These are phyloP conservation scores for Leccinum disarticulatum DNA, from an alignment of 768 basidiomycete species.

Conservation along the genomic window DNA sequence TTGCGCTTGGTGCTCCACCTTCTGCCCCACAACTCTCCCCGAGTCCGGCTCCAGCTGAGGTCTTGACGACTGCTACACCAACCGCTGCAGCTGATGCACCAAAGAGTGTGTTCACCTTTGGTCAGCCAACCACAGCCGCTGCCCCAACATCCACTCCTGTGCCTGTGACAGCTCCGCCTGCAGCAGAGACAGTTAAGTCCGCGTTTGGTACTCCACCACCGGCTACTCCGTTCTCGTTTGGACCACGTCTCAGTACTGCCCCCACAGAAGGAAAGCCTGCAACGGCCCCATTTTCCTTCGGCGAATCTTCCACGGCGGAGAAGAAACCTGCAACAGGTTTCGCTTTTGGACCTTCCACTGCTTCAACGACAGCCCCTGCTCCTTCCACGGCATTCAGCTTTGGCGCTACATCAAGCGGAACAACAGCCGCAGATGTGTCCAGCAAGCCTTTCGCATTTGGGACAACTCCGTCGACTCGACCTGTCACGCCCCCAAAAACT, in stretches of 20 bases:
- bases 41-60: not conserved
- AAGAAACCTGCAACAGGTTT: constrained; percentile 42
- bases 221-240: constrained; percentile 45
- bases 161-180: constrained; percentile 8
- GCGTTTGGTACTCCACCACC: constrained; percentile 36
- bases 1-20: constrained; percentile 31
- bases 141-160: constrained; percentile 9
- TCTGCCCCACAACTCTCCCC: constrained; percentile 2
- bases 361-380: constrained; percentile 35
- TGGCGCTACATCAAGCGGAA: constrained; percentile 37
- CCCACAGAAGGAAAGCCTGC: constrained; percentile 25
- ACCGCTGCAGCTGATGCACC: constrained; percentile 26
- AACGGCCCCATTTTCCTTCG: constrained; percentile 26
- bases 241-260: constrained; percentile 26
- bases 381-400: constrained; percentile 46
- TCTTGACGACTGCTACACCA: constrained; percentile 12
- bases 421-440: constrained; percentile 42
- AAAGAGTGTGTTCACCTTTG: constrained; percentile 36
- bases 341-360: constrained; percentile 40
- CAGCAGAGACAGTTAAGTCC: constrained; percentile 42
- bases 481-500: constrained; percentile 65
- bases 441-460: constrained; percentile 60
- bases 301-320: constrained; percentile 34
- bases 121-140: constrained; percentile 17
- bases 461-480: constrained; percentile 39